Evolutionary conservation across 306 rosid genomes (phyloP).

Genomic region (Dryas alaskensis): DNA sequence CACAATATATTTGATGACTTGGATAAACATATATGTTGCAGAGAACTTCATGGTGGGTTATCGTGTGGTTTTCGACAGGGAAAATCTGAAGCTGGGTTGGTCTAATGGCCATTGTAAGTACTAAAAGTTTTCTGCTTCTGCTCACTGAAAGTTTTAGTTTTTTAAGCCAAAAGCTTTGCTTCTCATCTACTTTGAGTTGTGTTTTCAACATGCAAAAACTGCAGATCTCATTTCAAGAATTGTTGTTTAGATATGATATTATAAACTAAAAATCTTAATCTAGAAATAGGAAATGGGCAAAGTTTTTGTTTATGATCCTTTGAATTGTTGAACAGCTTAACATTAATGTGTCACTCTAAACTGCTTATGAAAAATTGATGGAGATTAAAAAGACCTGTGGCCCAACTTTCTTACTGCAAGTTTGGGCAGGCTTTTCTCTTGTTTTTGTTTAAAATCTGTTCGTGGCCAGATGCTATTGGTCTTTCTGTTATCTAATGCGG

Average conservation of each 20-base stretch:
- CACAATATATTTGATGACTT: slow-evolving; percentile 4
- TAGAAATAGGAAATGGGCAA: neutral
- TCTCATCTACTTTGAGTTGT: slow-evolving; percentile 3
- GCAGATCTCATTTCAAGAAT: neutral
- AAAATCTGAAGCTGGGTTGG: slow-evolving; percentile 58
- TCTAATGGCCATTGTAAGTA: slow-evolving; percentile 62
- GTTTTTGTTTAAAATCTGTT: neutral
- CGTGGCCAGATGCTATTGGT: neutral
- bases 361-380: neutral
- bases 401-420: neutral
- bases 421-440: neutral
- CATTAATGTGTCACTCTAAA: neutral
- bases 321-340: neutral
- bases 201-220: slow-evolving; percentile 7
- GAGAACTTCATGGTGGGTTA: slow-evolving; percentile 60
- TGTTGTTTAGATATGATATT: neutral
- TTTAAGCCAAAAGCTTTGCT: neutral
- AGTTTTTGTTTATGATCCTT: neutral
- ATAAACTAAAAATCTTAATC: neutral
- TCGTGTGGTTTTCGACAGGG: slow-evolving; percentile 57
- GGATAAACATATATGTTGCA: slow-evolving; percentile 33
- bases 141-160: neutral
- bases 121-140: neutral
- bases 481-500: neutral
- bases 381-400: neutral